phyloP scores from a whole-genome alignment of 2,329 filamentous ascomycete species.

The Paradendryphiella salina region DNA sequence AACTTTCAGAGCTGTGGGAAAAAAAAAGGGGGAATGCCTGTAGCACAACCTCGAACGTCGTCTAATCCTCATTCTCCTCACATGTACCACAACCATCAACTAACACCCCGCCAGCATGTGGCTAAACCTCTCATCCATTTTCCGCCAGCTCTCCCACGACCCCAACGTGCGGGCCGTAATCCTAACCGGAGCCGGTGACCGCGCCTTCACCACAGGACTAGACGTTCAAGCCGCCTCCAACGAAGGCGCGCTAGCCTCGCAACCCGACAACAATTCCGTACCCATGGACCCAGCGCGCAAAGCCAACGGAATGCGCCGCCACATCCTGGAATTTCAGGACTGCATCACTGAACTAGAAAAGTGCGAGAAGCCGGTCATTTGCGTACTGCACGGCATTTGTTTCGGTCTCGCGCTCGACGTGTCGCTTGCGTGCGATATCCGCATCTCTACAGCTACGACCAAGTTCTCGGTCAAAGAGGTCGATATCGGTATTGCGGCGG shows the following conservation, averaged over 20 bases:
- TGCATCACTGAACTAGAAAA: conserved; percentile 75
- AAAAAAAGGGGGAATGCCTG: no score
- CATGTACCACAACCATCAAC: neutral
- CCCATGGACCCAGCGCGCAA: conserved; percentile 65
- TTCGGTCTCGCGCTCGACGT: conserved; percentile 54
- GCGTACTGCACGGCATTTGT: conserved; percentile 42
- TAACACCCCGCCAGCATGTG: conserved; percentile 66
- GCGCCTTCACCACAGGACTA: conserved; percentile 83
- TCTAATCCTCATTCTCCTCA: no score
- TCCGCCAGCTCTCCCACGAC: conserved; percentile 72
- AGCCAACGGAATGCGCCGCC: conserved; percentile 57
- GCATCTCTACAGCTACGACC: conserved; percentile 63
- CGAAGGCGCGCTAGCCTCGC: conserved; percentile 50
- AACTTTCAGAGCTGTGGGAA: neutral
- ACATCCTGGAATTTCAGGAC: conserved; percentile 79
- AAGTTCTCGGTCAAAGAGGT: conserved; percentile 77
- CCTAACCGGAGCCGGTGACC: conserved; percentile 77
- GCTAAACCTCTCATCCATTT: conserved; percentile 75
- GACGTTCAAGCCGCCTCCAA: conserved; percentile 73
- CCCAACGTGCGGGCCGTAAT: conserved; percentile 74
- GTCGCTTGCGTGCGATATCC: conserved; percentile 69
- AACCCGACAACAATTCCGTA: conserved; percentile 24
- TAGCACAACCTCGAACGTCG: no score
- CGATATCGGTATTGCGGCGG: conserved; percentile 78
- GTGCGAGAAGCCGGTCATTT: conserved; percentile 72